phyloP scores from a whole-genome alignment of 352 stramenopile species.

The Phytophthora melonis region DNA sequence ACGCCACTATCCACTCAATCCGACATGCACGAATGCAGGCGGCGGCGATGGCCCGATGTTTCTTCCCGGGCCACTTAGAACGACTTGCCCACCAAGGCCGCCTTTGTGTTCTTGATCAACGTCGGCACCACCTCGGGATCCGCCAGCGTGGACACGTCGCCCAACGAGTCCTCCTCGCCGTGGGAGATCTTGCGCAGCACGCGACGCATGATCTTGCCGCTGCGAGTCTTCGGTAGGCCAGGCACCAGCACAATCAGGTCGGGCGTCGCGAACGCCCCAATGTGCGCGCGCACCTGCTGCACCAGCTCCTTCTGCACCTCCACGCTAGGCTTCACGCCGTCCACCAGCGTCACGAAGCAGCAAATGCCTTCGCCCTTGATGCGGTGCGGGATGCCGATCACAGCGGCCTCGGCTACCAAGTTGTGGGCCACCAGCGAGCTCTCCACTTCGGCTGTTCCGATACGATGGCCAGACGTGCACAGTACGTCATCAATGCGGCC shows the following conservation, averaged over 20 bases:
- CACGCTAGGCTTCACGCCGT: conserved; percentile 68
- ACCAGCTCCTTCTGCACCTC: conserved; percentile 72
- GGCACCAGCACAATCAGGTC: conserved; percentile 95
- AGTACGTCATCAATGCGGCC: conserved; percentile 98
- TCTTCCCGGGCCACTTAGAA: conserved; percentile 38
- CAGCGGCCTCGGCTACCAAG: conserved; percentile 94
- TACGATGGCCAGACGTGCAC: conserved; percentile 94
- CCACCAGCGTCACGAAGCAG: conserved; percentile 93
- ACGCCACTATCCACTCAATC: conserved; percentile 19
- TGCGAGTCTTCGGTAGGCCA: conserved; percentile 95
- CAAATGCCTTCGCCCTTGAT: conserved; percentile 98
- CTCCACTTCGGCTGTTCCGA: conserved; percentile 90
- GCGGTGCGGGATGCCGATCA: conserved; percentile 95
- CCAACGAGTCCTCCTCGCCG: conserved; percentile 94
- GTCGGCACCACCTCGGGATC: conserved; percentile 96
- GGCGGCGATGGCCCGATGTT: neutral
- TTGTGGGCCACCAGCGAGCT: conserved; percentile 92
- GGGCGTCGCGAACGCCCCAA: conserved; percentile 96
- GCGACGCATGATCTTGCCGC: conserved; percentile 98
- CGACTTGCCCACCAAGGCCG: conserved; percentile 68
- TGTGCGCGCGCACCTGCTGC: conserved; percentile 89
- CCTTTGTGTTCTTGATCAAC: conserved; percentile 93
- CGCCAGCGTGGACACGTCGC: conserved; percentile 96
- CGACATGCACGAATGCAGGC: conserved; percentile 19
- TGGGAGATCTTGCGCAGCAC: conserved; percentile 98